These are phyloP conservation scores for Saccharomycopsis hybrid DNA, from an alignment of 1,139 yeast species.

Conservation along the genomic window DNA sequence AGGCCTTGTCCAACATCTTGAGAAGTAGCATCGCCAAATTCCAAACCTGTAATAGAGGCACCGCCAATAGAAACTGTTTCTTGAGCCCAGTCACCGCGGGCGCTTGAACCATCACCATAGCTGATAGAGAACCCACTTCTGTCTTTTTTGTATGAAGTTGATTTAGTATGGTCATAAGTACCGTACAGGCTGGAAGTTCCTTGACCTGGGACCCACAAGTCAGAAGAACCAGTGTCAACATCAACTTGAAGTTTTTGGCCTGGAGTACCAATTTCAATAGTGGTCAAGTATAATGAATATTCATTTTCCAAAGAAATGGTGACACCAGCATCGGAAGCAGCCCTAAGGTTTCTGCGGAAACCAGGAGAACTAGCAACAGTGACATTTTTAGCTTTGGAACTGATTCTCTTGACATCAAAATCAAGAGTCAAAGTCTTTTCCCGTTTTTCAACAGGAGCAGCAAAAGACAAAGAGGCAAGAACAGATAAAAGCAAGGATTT, in stretches of 20 bases:
- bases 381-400: background rate
- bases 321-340: conserved; percentile 7
- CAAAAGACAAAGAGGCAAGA: background rate
- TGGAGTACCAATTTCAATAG: conserved; percentile 34
- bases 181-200: background rate
- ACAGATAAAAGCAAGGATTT: background rate
- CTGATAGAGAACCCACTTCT: conserved; percentile 17
- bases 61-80: conserved; percentile 37
- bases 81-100: conserved; percentile 16
- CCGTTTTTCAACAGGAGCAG: background rate
- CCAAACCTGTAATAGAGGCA: conserved; percentile 35
- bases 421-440: conserved; percentile 2
- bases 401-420: conserved; percentile 8
- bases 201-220: conserved; percentile 35
- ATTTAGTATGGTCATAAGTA: conserved; percentile 36
- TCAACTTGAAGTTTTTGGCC: conserved; percentile 31
- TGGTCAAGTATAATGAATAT: conserved; percentile 35
- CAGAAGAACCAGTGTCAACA: conserved; percentile 43
- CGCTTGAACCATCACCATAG: conserved; percentile 23
- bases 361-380: conserved; percentile 22
- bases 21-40: conserved; percentile 9
- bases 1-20: conserved; percentile 6
- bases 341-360: background rate
- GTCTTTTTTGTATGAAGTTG: conserved; percentile 33
- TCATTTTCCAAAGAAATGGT: conserved; percentile 24